Percentiles rank a stretch among this genome's conserved stretches.
Evolutionary conservation across 2,329 filamentous ascomycete species (phyloP).

Genomic region (Fusarium pseudoanthophilum): DNA sequence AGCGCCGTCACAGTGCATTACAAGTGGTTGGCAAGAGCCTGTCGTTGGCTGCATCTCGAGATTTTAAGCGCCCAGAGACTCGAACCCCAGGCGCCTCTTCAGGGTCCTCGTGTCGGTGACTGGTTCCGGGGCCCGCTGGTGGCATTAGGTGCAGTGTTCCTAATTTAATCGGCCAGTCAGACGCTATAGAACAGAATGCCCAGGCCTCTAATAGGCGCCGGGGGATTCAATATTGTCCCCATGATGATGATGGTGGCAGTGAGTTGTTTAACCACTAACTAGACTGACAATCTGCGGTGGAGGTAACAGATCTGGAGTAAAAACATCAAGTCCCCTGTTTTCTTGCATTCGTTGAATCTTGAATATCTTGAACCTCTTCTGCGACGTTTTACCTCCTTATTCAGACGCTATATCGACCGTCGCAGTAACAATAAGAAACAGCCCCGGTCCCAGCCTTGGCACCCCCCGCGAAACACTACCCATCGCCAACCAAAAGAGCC

Average conservation of each 20-base stretch:
- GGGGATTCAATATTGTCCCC: conserved; percentile 9
- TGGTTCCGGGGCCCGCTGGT: conserved; percentile 18
- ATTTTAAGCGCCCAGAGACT: conserved; percentile 42
- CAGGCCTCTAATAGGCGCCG: conserved; percentile 43
- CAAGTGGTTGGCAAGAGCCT: conserved; percentile 23
- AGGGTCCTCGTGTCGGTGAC: conserved; percentile 10
- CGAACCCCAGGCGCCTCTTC: conserved; percentile 23
- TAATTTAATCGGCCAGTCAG: conserved; percentile 46
- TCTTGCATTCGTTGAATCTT: conserved; percentile 2
- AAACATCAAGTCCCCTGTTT: conserved; percentile 25
- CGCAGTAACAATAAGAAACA: conserved; percentile 15
- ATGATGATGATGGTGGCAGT: conserved; percentile 1
- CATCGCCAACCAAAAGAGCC: conserved; percentile 7
- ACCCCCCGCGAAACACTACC: conserved; percentile 40
- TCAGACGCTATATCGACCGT: conserved; percentile 20
- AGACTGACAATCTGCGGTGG: background rate
- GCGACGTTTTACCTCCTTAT: conserved; percentile 29
- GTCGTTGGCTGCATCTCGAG: conserved; percentile 34
- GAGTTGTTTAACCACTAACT: background rate
- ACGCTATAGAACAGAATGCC: conserved; percentile 20
- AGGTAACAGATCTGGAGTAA: conserved; percentile 11
- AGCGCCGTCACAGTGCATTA: conserved; percentile 46
- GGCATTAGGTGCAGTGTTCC: conserved; percentile 39
- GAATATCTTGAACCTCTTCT: conserved; percentile 6
- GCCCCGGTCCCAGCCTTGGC: conserved; percentile 12